A percentile compares a stretch with the other conserved stretches of the same genome.
Conservation (phyloP, 768 basidiomycete species). For the Leccinum disarticulatum region DNA sequence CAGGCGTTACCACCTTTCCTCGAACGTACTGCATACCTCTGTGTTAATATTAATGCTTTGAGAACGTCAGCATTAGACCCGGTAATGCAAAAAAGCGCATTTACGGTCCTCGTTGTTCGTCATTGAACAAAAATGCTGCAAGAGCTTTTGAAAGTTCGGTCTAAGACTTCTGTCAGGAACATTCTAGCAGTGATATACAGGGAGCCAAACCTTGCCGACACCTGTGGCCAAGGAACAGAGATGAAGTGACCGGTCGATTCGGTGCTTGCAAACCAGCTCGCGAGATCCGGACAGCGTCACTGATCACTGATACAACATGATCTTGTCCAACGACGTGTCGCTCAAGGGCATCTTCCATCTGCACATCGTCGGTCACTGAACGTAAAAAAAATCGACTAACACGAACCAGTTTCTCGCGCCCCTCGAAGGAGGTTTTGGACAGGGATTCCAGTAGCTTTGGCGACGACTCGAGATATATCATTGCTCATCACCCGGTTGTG, state of each 20-base stretch:
- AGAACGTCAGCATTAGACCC: neutral
- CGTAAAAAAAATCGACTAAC: slow-evolving; percentile 26
- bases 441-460: slow-evolving; percentile 87
- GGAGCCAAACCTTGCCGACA: slow-evolving; percentile 65
- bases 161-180: slow-evolving; percentile 27
- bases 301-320: slow-evolving; percentile 80
- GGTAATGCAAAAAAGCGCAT: slow-evolving; percentile 26
- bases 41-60: slow-evolving; percentile 86
- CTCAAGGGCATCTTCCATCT: slow-evolving; percentile 86
- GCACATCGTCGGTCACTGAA: slow-evolving; percentile 4
- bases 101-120: slow-evolving; percentile 65
- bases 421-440: slow-evolving; percentile 87
- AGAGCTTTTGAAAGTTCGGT: slow-evolving; percentile 89
- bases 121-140: slow-evolving; percentile 89
- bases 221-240: slow-evolving; percentile 90
- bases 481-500: slow-evolving; percentile 89
- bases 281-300: slow-evolving; percentile 90
- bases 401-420: slow-evolving; percentile 84
- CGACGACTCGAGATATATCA: slow-evolving; percentile 85
- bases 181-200: neutral
- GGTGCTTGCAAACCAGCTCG: slow-evolving; percentile 89
- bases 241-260: slow-evolving; percentile 87
- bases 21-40: slow-evolving; percentile 43
- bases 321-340: slow-evolving; percentile 88
- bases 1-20: too few relatives aligned